Evolutionary conservation across 177 flowering plant genomes (phyloP).

Genomic region (Vitis hybrid): DNA sequence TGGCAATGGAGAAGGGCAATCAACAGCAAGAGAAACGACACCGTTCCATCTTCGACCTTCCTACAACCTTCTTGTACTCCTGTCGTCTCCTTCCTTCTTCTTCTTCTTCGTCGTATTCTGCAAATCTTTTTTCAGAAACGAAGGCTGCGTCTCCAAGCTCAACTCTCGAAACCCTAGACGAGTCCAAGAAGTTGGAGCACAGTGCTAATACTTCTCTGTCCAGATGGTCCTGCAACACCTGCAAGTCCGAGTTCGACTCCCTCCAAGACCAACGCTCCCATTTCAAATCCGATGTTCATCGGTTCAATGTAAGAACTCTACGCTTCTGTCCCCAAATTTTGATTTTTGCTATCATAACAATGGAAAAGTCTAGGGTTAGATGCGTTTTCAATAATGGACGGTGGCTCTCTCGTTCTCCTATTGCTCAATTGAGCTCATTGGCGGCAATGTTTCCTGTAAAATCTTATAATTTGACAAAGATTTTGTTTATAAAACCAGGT

Average conservation of each 20-base stretch:
- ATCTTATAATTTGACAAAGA: too few species aligned
- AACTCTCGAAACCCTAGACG: conserved; percentile 5
- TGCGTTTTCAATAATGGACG: too few species aligned
- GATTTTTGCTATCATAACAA: not conserved
- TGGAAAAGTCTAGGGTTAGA: too few species aligned
- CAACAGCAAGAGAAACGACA: conserved; percentile 29
- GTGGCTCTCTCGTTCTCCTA: too few species aligned
- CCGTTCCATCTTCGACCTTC: conserved; percentile 66
- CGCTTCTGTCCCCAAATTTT: not conserved
- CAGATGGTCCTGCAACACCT: conserved; percentile 81
- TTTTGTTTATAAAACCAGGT: too few species aligned
- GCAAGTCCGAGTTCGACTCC: conserved; percentile 80
- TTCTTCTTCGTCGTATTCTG: conserved; percentile 1
- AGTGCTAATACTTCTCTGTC: conserved; percentile 11
- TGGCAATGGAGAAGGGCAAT: too few species aligned
- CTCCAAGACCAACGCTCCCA: conserved; percentile 86
- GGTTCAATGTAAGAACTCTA: conserved; percentile 61
- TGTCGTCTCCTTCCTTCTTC: conserved; percentile 52
- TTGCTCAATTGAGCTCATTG: too few species aligned
- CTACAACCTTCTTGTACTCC: conserved; percentile 56
- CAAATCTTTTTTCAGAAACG: conserved; percentile 10
- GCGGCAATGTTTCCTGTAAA: too few species aligned
- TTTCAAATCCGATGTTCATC: conserved; percentile 87
- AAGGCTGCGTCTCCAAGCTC: not conserved
- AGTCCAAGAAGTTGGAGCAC: conserved; percentile 4